A percentile compares a stretch with the other conserved stretches of the same genome.
Evolutionary conservation across 306 rosid genomes (phyloP).

Genomic region (Aeschynomene evenia): DNA sequence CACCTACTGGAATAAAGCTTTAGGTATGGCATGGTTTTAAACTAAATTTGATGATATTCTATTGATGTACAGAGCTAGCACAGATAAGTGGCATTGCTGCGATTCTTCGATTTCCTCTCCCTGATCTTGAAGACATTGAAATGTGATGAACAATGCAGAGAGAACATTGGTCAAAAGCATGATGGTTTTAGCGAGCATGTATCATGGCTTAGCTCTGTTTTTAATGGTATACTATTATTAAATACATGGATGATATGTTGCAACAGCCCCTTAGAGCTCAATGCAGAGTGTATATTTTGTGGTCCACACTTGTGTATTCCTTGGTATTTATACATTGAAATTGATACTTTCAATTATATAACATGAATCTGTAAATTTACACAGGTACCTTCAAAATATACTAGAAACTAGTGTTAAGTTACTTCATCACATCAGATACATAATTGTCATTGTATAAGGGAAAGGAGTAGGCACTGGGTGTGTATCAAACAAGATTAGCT

Average conservation of each 20-base stretch:
- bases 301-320: slow-evolving; percentile 18
- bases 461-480: neutral
- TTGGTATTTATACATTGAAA: slow-evolving; percentile 24
- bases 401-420: neutral
- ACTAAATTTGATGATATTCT: neutral
- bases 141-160: slow-evolving; percentile 47
- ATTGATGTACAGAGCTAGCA: slow-evolving; percentile 68
- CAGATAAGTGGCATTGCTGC: slow-evolving; percentile 72
- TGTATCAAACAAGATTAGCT: slow-evolving; percentile 2
- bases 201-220: neutral
- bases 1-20: too few species aligned
- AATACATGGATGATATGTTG: slow-evolving; percentile 3
- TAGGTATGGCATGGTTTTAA: too few species aligned
- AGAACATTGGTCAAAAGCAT: slow-evolving; percentile 4
- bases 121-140: slow-evolving; percentile 91
- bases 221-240: slow-evolving; percentile 6
- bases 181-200: neutral
- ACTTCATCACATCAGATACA: neutral
- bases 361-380: neutral
- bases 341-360: neutral
- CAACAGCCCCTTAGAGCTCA: neutral
- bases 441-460: neutral
- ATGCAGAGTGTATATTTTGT: slow-evolving; percentile 8
- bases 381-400: neutral
- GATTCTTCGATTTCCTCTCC: slow-evolving; percentile 91